These are phyloP conservation scores for Exophiala aquamarina DNA, from an alignment of 2,329 filamentous ascomycete genomes.

Conservation along the genomic window DNA sequence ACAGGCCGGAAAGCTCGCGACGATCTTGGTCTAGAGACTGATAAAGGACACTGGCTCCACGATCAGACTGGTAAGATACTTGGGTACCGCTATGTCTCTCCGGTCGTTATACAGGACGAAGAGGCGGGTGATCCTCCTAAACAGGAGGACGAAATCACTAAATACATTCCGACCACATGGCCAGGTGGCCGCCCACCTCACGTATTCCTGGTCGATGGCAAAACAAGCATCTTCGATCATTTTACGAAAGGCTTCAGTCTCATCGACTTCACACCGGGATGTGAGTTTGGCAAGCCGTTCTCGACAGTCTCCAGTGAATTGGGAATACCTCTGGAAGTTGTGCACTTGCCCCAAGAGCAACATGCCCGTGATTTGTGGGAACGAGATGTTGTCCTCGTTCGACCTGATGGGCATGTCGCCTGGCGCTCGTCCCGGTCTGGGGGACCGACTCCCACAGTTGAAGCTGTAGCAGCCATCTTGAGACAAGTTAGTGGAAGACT, in stretches of 20 bases:
- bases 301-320: conserved; percentile 1
- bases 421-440: conserved; percentile 19
- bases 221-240: conserved; percentile 29
- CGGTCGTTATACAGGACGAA: conserved; percentile 15
- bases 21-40: background rate
- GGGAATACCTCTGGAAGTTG: conserved; percentile 20
- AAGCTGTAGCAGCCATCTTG: too few species aligned
- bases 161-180: conserved; percentile 31
- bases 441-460: too few species aligned
- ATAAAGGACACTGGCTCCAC: conserved; percentile 4
- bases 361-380: conserved; percentile 27
- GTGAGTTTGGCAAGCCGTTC: conserved; percentile 2
- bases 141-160: conserved; percentile 11
- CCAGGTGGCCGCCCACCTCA: conserved; percentile 34
- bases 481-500: too few species aligned
- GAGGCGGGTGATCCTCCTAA: conserved; percentile 10
- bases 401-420: conserved; percentile 30
- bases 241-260: conserved; percentile 17
- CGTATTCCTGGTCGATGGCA: conserved; percentile 31
- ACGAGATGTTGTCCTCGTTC: conserved; percentile 27
- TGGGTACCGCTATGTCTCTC: conserved; percentile 24
- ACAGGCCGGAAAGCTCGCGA: too few species aligned
- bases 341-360: conserved; percentile 17
- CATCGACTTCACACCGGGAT: conserved; percentile 17
- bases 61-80: conserved; percentile 9